Conservation (phyloP, 345 rosid species). For the Linum lewisii region DNA sequence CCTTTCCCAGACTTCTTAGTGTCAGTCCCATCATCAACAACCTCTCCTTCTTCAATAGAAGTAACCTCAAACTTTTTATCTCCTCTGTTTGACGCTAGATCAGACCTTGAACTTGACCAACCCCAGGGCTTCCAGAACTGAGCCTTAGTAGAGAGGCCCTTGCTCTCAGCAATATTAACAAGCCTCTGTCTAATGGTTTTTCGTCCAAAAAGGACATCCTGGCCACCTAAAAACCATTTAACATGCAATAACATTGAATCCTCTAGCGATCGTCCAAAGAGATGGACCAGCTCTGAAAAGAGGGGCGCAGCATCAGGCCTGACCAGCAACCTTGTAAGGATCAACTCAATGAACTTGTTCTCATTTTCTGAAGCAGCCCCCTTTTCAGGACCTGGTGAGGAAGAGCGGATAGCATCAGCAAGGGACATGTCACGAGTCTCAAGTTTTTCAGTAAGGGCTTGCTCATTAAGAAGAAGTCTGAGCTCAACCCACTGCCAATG, state of each 20-base stretch:
- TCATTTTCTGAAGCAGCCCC: conserved; percentile 81
- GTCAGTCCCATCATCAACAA: conserved; percentile 60
- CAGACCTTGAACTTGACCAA: conserved; percentile 47
- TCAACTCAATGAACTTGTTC: conserved; percentile 71
- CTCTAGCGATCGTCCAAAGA: conserved; percentile 91
- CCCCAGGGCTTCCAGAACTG: conserved; percentile 96
- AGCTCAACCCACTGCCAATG: conserved; percentile 99
- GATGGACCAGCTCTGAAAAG: conserved; percentile 89
- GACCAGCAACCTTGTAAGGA: conserved; percentile 87
- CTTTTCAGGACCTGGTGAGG: conserved; percentile 62
- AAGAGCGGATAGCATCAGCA: conserved; percentile 65
- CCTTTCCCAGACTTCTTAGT: conserved; percentile 39
- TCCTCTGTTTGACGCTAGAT: conserved; percentile 30
- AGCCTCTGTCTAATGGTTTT: conserved; percentile 86
- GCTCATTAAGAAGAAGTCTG: conserved; percentile 93
- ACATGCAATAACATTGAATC: conserved; percentile 89
- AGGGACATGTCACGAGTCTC: conserved; percentile 61
- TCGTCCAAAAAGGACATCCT: conserved; percentile 82
- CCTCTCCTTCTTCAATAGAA: conserved; percentile 93
- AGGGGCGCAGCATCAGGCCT: conserved; percentile 96
- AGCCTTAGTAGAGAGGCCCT: conserved; percentile 59
- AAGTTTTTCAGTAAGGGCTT: conserved; percentile 75
- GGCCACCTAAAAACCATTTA: conserved; percentile 87
- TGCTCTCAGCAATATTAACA: conserved; percentile 64
- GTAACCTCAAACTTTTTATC: conserved; percentile 51